Evolutionary conservation across 2,329 filamentous ascomycete genomes (phyloP), one percentile per base, ranked within the genome.

Genomic region (Beauveria sp.): DNA sequence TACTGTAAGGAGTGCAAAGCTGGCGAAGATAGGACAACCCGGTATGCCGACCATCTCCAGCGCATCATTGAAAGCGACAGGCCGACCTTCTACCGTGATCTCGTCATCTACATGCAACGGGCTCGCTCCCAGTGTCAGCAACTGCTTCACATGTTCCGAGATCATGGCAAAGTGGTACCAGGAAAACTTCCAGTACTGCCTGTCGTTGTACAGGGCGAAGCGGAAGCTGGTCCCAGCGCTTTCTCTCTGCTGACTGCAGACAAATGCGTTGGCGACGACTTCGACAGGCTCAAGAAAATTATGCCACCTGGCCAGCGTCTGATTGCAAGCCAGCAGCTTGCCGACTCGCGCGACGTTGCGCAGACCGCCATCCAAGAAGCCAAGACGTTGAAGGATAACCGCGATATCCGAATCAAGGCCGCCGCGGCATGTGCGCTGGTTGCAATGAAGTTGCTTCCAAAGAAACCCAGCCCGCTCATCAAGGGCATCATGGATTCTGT

Each of bases 401-500:
- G 93, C 49, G 95, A 99, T 73, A 79, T 92, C 57, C 89, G 95
- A 43, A 89, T 99, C 72, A 88, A 87, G 71, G 91, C 95, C 18
- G 89, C 91, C 7, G 90, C 92, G 22, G 91, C 93, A 12, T 91
- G 90, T 65, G 93, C 93, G 12, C 77, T 98, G 61, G 89, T 99
- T 54, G 89, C 92, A n/a, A 87, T 98, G 76, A 86, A 87, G 62
- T 82, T 89, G 34, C 82, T 97, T 10, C 93, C 96, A 0, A 98
- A 96, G 83, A 98, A 96, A 72, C 92, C 93, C 10, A 92, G 91
- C 64, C 85, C 88, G 20, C 86, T 96, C 14, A 99, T 99, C 76
- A 97, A 96, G 75, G 91, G 87, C 2, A 90, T 99, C 74, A 99
- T 99, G 95, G 95, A 99, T 73, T 98, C 93, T 69, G 85, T 99